phyloP scores from a whole-genome alignment of 73 alveolate genomes.

The Durusdinium trenchii region DNA sequence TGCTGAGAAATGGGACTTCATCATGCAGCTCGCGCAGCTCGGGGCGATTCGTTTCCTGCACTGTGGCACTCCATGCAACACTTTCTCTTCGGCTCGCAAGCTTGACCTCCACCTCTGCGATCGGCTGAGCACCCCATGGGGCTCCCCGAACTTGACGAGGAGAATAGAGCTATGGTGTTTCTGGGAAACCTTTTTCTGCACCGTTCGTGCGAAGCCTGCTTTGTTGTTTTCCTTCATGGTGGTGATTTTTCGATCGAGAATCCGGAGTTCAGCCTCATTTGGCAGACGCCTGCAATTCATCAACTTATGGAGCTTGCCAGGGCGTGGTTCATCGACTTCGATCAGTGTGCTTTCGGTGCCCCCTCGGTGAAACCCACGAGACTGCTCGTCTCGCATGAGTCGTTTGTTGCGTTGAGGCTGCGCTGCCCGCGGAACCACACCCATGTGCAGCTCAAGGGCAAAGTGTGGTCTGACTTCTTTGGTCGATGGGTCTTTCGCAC shows the following conservation, averaged over 20 bases:
- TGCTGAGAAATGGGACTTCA: not conserved
- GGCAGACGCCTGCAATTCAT: not conserved
- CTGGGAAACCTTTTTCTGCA: not conserved
- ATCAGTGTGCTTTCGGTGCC: constrained; percentile 36
- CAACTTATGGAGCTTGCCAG: not conserved
- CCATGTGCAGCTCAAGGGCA: not conserved
- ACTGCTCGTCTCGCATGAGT: not conserved
- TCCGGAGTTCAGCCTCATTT: not conserved
- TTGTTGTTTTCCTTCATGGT: not conserved
- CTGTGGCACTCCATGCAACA: no score
- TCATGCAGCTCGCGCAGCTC: not conserved
- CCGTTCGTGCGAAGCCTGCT: not conserved
- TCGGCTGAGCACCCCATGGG: not conserved
- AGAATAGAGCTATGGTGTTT: no score
- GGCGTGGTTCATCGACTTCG: not conserved
- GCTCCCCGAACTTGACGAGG: not conserved
- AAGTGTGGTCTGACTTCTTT: not conserved
- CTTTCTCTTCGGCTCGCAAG: not conserved
- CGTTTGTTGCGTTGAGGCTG: not conserved
- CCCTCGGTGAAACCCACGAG: not conserved
- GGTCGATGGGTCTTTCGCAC: not conserved
- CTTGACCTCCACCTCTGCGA: constrained; percentile 51
- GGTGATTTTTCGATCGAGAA: constrained; percentile 40
- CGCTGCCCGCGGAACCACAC: not conserved
- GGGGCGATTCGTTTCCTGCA: no score